Base-by-base conservation (phyloP, 495 filamentous ascomycete genomes). In the Tuber aestivum region DNA sequence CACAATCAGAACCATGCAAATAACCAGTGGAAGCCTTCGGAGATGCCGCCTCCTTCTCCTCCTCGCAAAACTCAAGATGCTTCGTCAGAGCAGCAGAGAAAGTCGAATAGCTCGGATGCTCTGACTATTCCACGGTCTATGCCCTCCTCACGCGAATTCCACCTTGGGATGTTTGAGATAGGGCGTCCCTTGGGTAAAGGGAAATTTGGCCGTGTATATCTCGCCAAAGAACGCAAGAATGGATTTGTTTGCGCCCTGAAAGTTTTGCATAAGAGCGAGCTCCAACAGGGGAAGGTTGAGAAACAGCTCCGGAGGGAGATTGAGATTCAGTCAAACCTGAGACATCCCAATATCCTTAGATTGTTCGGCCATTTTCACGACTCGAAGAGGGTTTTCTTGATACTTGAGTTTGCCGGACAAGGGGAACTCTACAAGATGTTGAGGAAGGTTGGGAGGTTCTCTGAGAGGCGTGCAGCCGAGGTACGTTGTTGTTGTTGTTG, bases 121-220 rank as follows among this genome's bases (percentile, higher is more conserved):
- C 45, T 72, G 23, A 75, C 65, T 37, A 85, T 91, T 74, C 89
- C 90, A 74, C 87, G 90, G 72, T 89, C 93, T 81, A 85, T 89
- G 70, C 38, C 81, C 21, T 76, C 86, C 69, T 89, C 90, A 3
- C 95, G 92, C 80, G 88, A 94, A 72, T 93, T 95, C 83, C 94
- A 97, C 78, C 90, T 99, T 3, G 94, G 95, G 83, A 98, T 99
- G 95, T 99, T 99, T 82, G 95, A 99, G 82, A 98, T 99, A 79
- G 95, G 95, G 16, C 92, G 94, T 70, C 96, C 95, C 3, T 86
- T 99, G 8, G 95, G 95, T 14, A 99, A 98, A 84, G 95, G 95
- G 73, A 99, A 99, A 84, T 99, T 98, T 82, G 95, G 95, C 7
- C 89, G 96, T 69, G 95, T 99, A 1, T 99, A 99, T 83, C 89